Conservation (phyloP, 139 green algal genomes). For the Chlorella sp. region DNA sequence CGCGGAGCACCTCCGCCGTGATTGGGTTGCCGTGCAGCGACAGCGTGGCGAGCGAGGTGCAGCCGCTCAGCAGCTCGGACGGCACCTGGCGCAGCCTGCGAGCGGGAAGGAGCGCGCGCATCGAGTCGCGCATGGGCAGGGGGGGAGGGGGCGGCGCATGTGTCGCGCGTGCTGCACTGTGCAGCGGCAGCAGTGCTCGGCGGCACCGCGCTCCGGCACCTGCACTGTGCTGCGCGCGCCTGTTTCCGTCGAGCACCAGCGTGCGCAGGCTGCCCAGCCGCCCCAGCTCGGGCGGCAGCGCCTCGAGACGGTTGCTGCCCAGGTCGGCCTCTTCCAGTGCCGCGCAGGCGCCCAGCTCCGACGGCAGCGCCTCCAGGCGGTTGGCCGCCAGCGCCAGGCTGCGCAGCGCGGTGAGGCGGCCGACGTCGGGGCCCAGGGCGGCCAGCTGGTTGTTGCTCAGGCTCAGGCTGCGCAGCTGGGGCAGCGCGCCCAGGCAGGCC, state of each 20-base stretch:
- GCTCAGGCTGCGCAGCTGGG: conserved; percentile 28
- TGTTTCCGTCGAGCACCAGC: conserved; percentile 39
- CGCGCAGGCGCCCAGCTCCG: conserved; percentile 22
- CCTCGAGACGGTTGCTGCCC: conserved; percentile 42
- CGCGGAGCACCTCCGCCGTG: conserved; percentile 57
- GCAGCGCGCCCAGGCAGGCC: conserved; percentile 1
- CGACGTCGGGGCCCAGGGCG: conserved; percentile 2
- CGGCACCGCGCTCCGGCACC: not conserved
- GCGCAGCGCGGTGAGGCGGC: conserved; percentile 10
- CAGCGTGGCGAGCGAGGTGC: conserved; percentile 45
- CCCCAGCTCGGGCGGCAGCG: conserved; percentile 40
- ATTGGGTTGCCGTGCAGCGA: conserved; percentile 63
- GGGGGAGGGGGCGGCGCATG: not conserved
- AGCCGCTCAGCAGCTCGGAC: conserved; percentile 38
- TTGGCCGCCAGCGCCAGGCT: conserved; percentile 29
- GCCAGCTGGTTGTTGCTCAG: conserved; percentile 46
- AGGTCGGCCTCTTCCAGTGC: conserved; percentile 39
- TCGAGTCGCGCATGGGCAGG: not conserved
- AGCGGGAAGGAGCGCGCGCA: too few relatives aligned
- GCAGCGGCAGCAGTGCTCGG: not conserved
- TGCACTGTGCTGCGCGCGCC: conserved; percentile 5
- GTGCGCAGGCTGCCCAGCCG: conserved; percentile 13
- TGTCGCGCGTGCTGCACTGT: not conserved
- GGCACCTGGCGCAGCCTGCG: conserved; percentile 48
- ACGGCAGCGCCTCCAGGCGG: conserved; percentile 34